Evolutionary conservation across 108 stramenopile species (phyloP).

Genomic region (Skeletonema marinoi): DNA sequence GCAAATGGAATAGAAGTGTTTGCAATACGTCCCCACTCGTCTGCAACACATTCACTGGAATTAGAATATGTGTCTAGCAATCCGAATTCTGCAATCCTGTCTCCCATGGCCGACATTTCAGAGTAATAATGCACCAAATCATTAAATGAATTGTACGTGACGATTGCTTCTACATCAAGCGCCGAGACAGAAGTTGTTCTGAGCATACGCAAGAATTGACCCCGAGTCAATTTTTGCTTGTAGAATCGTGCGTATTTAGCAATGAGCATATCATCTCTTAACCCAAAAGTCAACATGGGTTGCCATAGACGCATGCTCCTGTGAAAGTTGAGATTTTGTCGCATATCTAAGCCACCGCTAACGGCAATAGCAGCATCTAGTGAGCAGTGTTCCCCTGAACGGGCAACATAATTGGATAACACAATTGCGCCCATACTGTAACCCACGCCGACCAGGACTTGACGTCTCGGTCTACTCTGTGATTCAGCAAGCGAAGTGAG

Average conservation of each 20-base stretch:
- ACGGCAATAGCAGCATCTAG: conserved; percentile 80
- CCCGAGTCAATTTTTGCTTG: conserved; percentile 52
- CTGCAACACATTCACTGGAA: neutral
- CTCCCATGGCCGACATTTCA: conserved; percentile 83
- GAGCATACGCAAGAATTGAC: conserved; percentile 60
- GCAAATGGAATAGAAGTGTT: conserved; percentile 68
- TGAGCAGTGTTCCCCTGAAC: conserved; percentile 63
- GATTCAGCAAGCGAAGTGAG: conserved; percentile 24
- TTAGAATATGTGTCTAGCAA: conserved; percentile 6
- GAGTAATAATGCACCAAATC: conserved; percentile 76
- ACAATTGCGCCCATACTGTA: conserved; percentile 90
- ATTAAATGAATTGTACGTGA: conserved; percentile 78
- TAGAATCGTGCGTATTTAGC: conserved; percentile 66
- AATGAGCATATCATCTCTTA: conserved; percentile 66
- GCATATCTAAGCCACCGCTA: conserved; percentile 87
- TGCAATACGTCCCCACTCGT: conserved; percentile 61
- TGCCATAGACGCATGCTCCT: conserved; percentile 90
- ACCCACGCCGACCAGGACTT: conserved; percentile 76
- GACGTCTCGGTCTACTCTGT: conserved; percentile 15
- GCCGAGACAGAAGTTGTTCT: conserved; percentile 69
- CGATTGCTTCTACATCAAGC: conserved; percentile 74
- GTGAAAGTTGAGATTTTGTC: conserved; percentile 57
- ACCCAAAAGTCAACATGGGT: conserved; percentile 77
- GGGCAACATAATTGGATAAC: conserved; percentile 83
- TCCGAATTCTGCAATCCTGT: conserved; percentile 50